phyloP scores from a whole-genome alignment of 306 rosid species.

The Albizia julibrissin region DNA sequence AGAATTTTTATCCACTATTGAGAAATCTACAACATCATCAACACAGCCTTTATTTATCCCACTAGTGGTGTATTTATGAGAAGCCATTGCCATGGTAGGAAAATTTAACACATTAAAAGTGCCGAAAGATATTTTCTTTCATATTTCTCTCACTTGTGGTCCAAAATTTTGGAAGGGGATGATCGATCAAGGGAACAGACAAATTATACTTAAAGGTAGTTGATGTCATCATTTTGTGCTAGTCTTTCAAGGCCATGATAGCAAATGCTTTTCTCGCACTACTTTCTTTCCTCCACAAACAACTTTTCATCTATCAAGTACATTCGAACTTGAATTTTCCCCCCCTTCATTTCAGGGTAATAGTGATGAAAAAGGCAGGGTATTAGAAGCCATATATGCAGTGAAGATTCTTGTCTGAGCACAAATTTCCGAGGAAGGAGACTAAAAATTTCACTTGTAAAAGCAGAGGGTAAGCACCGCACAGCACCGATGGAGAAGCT shows the following conservation, averaged over 20 bases:
- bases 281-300: slow-evolving; percentile 20
- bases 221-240: slow-evolving; percentile 43
- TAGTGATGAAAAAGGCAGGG: slow-evolving; percentile 11
- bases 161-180: slow-evolving; percentile 39
- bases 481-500: slow-evolving; percentile 63
- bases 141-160: slow-evolving; percentile 48
- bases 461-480: slow-evolving; percentile 24
- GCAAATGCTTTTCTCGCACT: slow-evolving; percentile 6
- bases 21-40: no score
- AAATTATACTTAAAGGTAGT: slow-evolving; percentile 46
- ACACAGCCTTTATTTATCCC: no score
- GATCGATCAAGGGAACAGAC: slow-evolving; percentile 43
- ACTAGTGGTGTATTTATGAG: no score
- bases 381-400: neutral
- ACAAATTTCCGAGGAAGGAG: slow-evolving; percentile 8
- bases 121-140: slow-evolving; percentile 40
- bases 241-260: slow-evolving; percentile 33
- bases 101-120: slow-evolving; percentile 18
- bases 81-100: slow-evolving; percentile 34
- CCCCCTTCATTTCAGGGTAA: slow-evolving; percentile 41
- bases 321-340: slow-evolving; percentile 17
- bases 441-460: slow-evolving; percentile 13
- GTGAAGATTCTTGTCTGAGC: slow-evolving; percentile 25
- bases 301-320: slow-evolving; percentile 22
- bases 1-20: neutral